Conservation (phyloP, 2,329 filamentous ascomycete genomes). For the Fusarium pilosicola region DNA sequence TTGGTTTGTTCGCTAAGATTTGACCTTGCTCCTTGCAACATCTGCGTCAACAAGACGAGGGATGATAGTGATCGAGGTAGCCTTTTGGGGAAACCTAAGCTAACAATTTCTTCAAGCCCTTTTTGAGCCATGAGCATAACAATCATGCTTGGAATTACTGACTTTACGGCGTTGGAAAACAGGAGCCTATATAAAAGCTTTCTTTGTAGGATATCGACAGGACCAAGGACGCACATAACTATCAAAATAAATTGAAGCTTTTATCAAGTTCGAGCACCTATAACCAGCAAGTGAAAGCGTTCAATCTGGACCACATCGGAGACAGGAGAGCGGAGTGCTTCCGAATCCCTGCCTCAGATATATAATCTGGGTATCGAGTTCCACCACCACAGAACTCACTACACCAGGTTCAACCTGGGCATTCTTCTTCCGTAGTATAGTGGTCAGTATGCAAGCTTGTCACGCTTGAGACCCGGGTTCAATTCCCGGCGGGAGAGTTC, state of each 20-base stretch:
- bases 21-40: slow-evolving; percentile 2
- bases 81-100: slow-evolving; percentile 23
- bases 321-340: neutral
- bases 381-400: slow-evolving; percentile 5
- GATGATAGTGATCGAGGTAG: slow-evolving; percentile 25
- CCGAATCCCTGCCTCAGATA: neutral
- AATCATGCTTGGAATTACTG: slow-evolving; percentile 7
- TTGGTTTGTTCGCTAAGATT: neutral
- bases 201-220: neutral
- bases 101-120: slow-evolving; percentile 26
- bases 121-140: neutral
- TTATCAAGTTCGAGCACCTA: neutral
- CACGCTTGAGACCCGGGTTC: slow-evolving; percentile 30
- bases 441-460: slow-evolving; percentile 31
- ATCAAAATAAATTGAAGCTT: neutral
- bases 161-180: slow-evolving; percentile 10
- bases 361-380: neutral
- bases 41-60: slow-evolving; percentile 6
- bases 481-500: slow-evolving; percentile 29
- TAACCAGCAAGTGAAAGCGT: neutral
- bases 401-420: slow-evolving; percentile 5
- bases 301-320: neutral
- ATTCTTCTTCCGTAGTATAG: slow-evolving; percentile 20
- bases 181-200: slow-evolving; percentile 1
- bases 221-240: neutral